Evolutionary conservation across 148 eudicot genomes (phyloP).

Genomic region (Talinum fruticosum): DNA sequence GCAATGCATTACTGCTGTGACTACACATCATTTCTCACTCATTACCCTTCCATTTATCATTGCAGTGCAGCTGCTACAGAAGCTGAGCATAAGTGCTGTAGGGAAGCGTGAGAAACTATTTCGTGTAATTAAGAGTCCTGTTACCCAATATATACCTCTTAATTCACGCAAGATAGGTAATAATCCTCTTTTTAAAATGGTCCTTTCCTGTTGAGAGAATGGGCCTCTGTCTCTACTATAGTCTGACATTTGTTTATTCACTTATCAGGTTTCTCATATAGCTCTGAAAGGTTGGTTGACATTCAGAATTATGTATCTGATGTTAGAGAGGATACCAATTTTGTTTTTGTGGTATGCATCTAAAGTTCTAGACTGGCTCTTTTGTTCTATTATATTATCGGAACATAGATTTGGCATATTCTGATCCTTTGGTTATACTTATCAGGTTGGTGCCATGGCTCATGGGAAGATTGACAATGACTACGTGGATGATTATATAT

Average conservation of each 20-base stretch:
- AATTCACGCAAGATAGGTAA: conserved; percentile 83
- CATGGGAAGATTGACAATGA: neutral
- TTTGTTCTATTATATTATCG: neutral
- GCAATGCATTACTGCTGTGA: too few species aligned
- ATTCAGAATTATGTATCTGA: conserved; percentile 65
- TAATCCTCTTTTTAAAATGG: neutral
- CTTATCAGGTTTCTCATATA: conserved; percentile 75
- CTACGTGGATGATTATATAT: neutral
- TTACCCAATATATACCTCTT: conserved; percentile 76
- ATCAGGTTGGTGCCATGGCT: neutral
- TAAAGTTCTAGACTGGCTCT: neutral
- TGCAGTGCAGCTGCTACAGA: conserved; percentile 91
- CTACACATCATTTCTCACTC: neutral
- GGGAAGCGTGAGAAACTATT: conserved; percentile 87
- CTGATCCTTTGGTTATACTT: neutral
- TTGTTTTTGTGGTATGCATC: conserved; percentile 94
- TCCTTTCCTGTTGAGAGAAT: neutral
- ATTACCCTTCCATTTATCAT: conserved; percentile 16
- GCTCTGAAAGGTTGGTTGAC: conserved; percentile 84
- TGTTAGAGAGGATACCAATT: conserved; percentile 49
- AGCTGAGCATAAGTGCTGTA: conserved; percentile 71
- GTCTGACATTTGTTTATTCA: conserved; percentile 16
- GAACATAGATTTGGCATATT: neutral
- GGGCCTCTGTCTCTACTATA: neutral
- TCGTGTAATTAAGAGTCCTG: conserved; percentile 87